Evolutionary conservation across 2,329 filamentous ascomycete species (phyloP), one percentile per base, ranked within the genome.

Genomic region (Microdochium bolleyi): DNA sequence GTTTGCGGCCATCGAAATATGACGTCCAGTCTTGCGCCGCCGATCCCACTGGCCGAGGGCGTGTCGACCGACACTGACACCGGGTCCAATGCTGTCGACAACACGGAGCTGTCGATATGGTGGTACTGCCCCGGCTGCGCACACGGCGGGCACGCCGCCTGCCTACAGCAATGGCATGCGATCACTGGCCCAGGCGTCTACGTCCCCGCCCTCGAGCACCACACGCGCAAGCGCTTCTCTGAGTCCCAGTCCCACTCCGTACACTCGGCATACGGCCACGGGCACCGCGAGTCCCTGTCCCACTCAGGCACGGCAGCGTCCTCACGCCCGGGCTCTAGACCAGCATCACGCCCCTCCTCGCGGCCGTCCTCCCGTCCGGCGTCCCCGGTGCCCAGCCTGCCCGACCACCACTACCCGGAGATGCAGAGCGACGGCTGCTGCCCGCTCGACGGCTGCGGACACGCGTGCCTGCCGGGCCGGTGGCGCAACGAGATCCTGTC

Each of bases 61-160:
- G 58, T 64, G 1, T 51, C 53, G 1, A 55, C 57, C 3, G 53
- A 59, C 5, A 19, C 41, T 19, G 19, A 22, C 19, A 24, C 41
- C 21, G 41, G 8, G 2, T 48, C 49, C 52, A 38, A 13, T 54
- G 24, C 5, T 49, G 13, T 52, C 1, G 58, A 63, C 3, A 62
- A 64, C 3, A 58, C 63, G 1, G 60, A 68, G 3, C 57, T 76
- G 25, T 67, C 70, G 0, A 74, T 74, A 2, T 86, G 83, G 83
- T 85, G 80, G 79, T 81, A 80, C 59, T 86, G 83, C 54, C 76
- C 78, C 1, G 79, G 77, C 13, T 86, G 83, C 59, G 75, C 75
- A 1, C 83, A 86, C 58, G 83, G 83, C 25, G 83, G 83, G 0
- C 83, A 86, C 62, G 73, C 78, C 0, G 75, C 75, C 0, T 86